Base-by-base conservation (phyloP, 2,329 filamentous ascomycete genomes). In the Diplodia scrobiculata region DNA sequence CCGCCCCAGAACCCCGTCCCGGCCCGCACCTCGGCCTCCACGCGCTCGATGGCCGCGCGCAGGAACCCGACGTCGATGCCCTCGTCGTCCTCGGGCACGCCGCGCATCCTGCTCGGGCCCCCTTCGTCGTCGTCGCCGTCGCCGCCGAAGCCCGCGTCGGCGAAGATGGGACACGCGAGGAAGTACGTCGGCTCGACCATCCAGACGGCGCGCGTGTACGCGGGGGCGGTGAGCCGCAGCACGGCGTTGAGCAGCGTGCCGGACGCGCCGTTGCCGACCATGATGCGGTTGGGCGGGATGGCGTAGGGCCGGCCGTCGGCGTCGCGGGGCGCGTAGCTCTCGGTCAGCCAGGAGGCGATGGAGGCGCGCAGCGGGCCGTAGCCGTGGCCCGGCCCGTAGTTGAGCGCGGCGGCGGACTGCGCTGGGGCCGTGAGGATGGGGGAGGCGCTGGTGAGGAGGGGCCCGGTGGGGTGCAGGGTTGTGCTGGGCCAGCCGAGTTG, bases 211-310 rank as follows among this genome's bases (percentile, higher is more conserved):
- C 84, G 82, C 1, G 93, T 97, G 72, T 88, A 89, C 2, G 81
- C 77, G 0, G 91, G 90, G 74, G 97, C 93, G 0, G 91, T 90
- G 73, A 90, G 97, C 2, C 58, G 17, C 11, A 34, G 90, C 90
- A 86, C 60, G 96, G 79, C 3, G 96, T 79, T 72, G 87, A 89
- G 0, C 90, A 96, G 76, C 73, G 89, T 92, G 81, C 96, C 92
- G 70, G 87, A 91, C 3, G 93, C 93, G n/a, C 93, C 93, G 53
- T 92, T 91, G 0, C 90, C 91, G 74, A 97, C 89, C 73, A 88
- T 90, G 64, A 97, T 89, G 36, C 91, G 84, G 2, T 86, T 81
- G 3, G 83, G 72, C 13, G 78, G 72, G 54, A 87, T 79, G 1
- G 79, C 14, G 45, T 36, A 62, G 2, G 58, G 9, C 5, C n/a